Percentiles rank a stretch among this genome's conserved stretches.
Conservation (phyloP, 495 filamentous ascomycete genomes). For the Jackrogersella minutella region DNA sequence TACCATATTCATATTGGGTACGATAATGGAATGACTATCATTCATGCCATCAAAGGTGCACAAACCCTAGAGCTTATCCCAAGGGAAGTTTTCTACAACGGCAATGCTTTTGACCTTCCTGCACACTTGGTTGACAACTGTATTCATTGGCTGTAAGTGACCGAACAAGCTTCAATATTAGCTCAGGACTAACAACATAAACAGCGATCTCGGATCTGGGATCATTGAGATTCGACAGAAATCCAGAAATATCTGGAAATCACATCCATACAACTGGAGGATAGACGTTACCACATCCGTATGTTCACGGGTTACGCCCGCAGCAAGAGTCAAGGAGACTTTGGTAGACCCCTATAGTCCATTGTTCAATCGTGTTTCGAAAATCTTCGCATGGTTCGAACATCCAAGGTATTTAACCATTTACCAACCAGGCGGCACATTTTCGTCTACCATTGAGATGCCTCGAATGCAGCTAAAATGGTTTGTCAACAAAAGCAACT, state of each 20-base stretch:
- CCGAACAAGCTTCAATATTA: neutral
- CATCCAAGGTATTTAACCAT: slow-evolving; percentile 44
- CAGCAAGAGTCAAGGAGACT: neutral
- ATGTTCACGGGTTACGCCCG: slow-evolving; percentile 25
- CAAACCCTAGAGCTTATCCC: slow-evolving; percentile 50
- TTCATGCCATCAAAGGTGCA: slow-evolving; percentile 45
- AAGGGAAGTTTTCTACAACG: slow-evolving; percentile 40
- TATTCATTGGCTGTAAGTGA: slow-evolving; percentile 64
- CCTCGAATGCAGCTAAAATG: slow-evolving; percentile 52
- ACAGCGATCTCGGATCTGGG: slow-evolving; percentile 47
- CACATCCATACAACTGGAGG: slow-evolving; percentile 22
- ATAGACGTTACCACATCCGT: slow-evolving; percentile 21
- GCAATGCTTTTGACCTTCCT: slow-evolving; percentile 57
- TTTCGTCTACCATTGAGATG: slow-evolving; percentile 48
- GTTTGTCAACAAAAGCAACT: slow-evolving; percentile 36
- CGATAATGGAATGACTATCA: slow-evolving; percentile 39
- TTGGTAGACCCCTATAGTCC: slow-evolving; percentile 41
- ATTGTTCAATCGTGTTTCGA: slow-evolving; percentile 44
- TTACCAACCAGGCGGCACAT: slow-evolving; percentile 35
- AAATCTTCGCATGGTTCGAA: slow-evolving; percentile 49
- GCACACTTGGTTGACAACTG: slow-evolving; percentile 54
- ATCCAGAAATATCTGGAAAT: slow-evolving; percentile 51
- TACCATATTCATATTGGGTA: slow-evolving; percentile 30
- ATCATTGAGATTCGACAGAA: slow-evolving; percentile 61
- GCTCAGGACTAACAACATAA: slow-evolving; percentile 6